Percentiles rank a stretch among this genome's conserved stretches.
Conservation (phyloP, 2,329 filamentous ascomycete species). For the Periconia sp. region DNA sequence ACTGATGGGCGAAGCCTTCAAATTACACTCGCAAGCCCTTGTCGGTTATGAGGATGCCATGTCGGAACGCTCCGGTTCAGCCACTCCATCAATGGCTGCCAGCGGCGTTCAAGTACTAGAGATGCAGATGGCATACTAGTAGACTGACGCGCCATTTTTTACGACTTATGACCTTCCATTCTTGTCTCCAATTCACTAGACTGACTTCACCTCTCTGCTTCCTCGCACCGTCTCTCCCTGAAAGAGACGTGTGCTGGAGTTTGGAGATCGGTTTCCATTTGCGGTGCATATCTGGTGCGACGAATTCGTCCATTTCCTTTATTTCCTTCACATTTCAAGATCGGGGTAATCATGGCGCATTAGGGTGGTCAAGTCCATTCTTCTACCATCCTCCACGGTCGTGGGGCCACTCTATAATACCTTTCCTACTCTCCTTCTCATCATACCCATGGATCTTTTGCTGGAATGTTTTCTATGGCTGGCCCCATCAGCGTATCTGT, state of each 20-base stretch:
- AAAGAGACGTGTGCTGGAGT: constrained; percentile 40
- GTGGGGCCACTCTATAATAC: constrained; percentile 38
- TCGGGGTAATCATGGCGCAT: constrained; percentile 36
- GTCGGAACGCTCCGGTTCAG: constrained; percentile 48
- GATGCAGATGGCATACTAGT: constrained; percentile 49
- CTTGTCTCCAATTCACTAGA: constrained; percentile 30
- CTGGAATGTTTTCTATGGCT: constrained; percentile 40
- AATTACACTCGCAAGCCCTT: constrained; percentile 91
- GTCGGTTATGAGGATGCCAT: constrained; percentile 88
- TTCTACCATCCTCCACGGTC: constrained; percentile 29
- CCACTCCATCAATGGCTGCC: constrained; percentile 44
- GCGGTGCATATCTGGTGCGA: constrained; percentile 17
- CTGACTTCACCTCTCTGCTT: constrained; percentile 31
- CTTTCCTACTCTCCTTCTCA: constrained; percentile 31
- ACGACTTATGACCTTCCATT: constrained; percentile 20
- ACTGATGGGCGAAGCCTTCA: constrained; percentile 97
- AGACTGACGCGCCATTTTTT: not conserved
- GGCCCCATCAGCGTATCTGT: constrained; percentile 37
- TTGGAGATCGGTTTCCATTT: constrained; percentile 18
- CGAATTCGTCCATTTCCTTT: constrained; percentile 14
- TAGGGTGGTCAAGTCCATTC: constrained; percentile 34
- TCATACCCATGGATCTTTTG: constrained; percentile 38
- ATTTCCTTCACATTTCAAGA: constrained; percentile 20
- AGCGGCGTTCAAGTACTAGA: constrained; percentile 45
- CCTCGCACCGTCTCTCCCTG: constrained; percentile 25